Percentiles rank a stretch among this genome's conserved stretches.
These are phyloP conservation scores for Aspergillus japonicus DNA, from an alignment of 2,329 filamentous ascomycete species.

Conservation along the genomic window DNA sequence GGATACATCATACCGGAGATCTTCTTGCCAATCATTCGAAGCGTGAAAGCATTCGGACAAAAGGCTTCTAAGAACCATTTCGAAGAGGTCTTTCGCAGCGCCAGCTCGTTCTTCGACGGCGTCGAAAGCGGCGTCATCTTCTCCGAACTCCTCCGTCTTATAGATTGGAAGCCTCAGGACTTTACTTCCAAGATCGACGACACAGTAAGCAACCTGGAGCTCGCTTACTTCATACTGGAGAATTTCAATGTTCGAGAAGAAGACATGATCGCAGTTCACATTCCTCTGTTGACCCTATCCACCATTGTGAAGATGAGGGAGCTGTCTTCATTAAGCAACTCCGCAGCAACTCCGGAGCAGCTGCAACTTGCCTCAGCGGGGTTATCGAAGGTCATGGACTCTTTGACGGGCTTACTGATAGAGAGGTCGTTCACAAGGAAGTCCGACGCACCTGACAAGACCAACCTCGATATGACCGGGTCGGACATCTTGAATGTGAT, in stretches of 20 bases:
- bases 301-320: conserved; percentile 52
- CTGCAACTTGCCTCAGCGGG: conserved; percentile 23
- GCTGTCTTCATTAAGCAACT: conserved; percentile 20
- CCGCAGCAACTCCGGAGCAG: conserved; percentile 15
- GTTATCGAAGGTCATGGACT: conserved; percentile 31
- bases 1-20: conserved; percentile 83
- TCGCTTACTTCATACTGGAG: conserved; percentile 77
- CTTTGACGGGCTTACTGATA: conserved; percentile 46
- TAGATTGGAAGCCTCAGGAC: conserved; percentile 54
- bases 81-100: conserved; percentile 84
- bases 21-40: conserved; percentile 81
- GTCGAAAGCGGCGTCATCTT: conserved; percentile 95
- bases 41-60: conserved; percentile 71
- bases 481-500: conserved; percentile 60
- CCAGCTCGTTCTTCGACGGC: conserved; percentile 94
- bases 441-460: conserved; percentile 24
- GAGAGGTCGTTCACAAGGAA: conserved; percentile 52
- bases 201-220: conserved; percentile 61
- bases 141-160: conserved; percentile 70
- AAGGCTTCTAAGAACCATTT: conserved; percentile 69
- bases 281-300: conserved; percentile 71
- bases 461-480: conserved; percentile 17
- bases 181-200: conserved; percentile 51
- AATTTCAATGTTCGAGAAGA: conserved; percentile 95
- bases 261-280: conserved; percentile 87